Percentiles rank a stretch among this genome's conserved stretches.
phyloP scores from a whole-genome alignment of 805 yeast genomes.

The Starmerella riodocensis region DNA sequence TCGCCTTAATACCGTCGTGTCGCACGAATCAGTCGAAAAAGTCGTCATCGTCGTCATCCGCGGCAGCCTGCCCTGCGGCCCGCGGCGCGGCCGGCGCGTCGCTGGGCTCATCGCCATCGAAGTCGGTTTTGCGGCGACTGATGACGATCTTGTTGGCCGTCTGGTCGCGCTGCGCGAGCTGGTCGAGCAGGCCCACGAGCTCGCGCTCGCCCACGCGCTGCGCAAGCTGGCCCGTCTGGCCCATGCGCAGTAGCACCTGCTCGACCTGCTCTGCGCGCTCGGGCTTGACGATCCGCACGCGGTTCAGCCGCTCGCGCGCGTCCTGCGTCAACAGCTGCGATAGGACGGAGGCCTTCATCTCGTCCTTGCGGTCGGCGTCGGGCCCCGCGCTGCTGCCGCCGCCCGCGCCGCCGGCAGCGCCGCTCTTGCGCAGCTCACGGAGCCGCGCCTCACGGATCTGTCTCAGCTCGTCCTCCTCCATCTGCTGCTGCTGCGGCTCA shows the following conservation, averaged over 20 bases:
- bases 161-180: constrained; percentile 58
- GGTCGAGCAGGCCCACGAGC: constrained; percentile 69
- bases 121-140: constrained; percentile 40
- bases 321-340: constrained; percentile 64
- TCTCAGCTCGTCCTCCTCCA: constrained; percentile 52
- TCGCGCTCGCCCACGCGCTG: constrained; percentile 70
- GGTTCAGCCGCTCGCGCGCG: constrained; percentile 75
- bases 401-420: constrained; percentile 24
- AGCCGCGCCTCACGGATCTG: constrained; percentile 90
- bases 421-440: constrained; percentile 41
- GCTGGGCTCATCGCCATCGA: constrained; percentile 22
- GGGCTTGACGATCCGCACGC: constrained; percentile 80
- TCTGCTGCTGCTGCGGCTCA: background rate
- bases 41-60: constrained; percentile 28
- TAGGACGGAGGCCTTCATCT: constrained; percentile 32
- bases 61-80: background rate
- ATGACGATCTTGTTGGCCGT: constrained; percentile 22
- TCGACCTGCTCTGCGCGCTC: constrained; percentile 87
- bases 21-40: constrained; percentile 31
- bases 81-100: too few relatives aligned
- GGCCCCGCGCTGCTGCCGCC: constrained; percentile 24
- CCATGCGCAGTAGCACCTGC: constrained; percentile 56
- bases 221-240: constrained; percentile 60
- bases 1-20: too few relatives aligned
- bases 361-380: constrained; percentile 25